A percentile compares a stretch with the other conserved stretches of the same genome.
These are phyloP conservation scores for Globisporangium radiosum DNA, from an alignment of 352 stramenopile genomes.

Conservation along the genomic window DNA sequence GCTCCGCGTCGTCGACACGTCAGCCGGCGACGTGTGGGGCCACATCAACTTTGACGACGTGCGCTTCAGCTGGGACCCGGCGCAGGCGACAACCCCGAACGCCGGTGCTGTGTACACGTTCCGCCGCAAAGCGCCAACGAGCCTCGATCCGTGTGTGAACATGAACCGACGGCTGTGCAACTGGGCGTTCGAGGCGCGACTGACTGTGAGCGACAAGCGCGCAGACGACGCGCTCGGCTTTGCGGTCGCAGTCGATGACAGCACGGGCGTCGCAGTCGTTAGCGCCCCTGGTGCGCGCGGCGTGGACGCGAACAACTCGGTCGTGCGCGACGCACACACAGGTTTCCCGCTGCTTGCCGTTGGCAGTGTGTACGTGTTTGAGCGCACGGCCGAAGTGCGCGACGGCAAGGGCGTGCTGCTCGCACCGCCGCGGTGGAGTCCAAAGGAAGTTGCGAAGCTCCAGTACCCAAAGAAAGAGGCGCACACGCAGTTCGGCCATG, in stretches of 20 bases:
- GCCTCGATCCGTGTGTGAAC: constrained; percentile 41
- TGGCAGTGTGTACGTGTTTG: constrained; percentile 66
- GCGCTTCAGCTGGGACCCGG: constrained; percentile 87
- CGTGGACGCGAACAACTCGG: constrained; percentile 82
- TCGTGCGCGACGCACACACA: constrained; percentile 26
- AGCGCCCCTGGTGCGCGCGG: constrained; percentile 62
- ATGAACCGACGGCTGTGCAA: constrained; percentile 67
- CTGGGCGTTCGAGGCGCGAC: constrained; percentile 86
- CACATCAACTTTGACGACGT: constrained; percentile 98
- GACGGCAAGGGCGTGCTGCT: constrained; percentile 66
- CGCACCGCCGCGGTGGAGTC: constrained; percentile 51
- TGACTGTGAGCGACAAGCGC: constrained; percentile 88
- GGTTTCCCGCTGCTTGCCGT: constrained; percentile 31
- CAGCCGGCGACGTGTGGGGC: constrained; percentile 81
- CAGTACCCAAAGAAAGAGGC: constrained; percentile 66
- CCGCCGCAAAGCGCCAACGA: constrained; percentile 49
- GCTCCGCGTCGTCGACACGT: constrained; percentile 92
- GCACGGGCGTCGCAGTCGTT: constrained; percentile 74
- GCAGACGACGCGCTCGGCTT: constrained; percentile 80
- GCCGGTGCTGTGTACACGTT: constrained; percentile 81
- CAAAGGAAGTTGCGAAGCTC: constrained; percentile 71
- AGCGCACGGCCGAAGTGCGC: constrained; percentile 46
- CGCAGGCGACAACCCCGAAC: constrained; percentile 50
- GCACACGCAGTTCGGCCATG: constrained; percentile 45
- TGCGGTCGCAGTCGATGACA: constrained; percentile 81